These are phyloP conservation scores for Citrus trifoliata DNA, from an alignment of 345 rosid species.

Conservation along the genomic window DNA sequence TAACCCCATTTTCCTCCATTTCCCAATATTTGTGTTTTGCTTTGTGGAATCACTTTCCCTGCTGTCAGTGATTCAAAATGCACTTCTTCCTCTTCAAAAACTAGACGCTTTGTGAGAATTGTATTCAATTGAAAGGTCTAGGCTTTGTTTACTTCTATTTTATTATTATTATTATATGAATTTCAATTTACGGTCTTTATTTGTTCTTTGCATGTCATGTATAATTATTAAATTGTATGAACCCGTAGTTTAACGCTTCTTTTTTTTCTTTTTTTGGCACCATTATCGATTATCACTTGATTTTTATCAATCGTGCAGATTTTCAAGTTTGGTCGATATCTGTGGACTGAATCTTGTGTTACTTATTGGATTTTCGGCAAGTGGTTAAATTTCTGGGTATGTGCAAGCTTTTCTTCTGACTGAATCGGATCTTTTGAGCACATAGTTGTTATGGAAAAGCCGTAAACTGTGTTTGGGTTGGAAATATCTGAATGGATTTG, in stretches of 20 bases:
- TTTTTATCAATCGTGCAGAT: not conserved
- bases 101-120: not conserved
- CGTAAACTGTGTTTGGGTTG: conserved; percentile 7
- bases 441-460: conserved; percentile 8
- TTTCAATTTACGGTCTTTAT: not conserved
- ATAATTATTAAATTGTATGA: not conserved
- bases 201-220: not conserved
- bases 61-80: not conserved
- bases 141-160: not conserved
- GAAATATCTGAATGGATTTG: conserved; percentile 30
- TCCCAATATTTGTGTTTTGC: not conserved
- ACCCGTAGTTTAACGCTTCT: not conserved
- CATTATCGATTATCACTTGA: not conserved
- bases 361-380: not conserved
- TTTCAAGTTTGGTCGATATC: not conserved
- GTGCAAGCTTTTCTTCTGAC: not conserved
- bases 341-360: not conserved
- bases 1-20: not conserved
- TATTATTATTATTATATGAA: not conserved
- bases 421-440: not conserved
- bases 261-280: not conserved
- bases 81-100: not conserved
- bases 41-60: not conserved
- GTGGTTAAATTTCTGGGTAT: not conserved
- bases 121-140: not conserved